Evolutionary conservation across 2,329 filamentous ascomycete species (phyloP).

Genomic region (Penicillium sp.): DNA sequence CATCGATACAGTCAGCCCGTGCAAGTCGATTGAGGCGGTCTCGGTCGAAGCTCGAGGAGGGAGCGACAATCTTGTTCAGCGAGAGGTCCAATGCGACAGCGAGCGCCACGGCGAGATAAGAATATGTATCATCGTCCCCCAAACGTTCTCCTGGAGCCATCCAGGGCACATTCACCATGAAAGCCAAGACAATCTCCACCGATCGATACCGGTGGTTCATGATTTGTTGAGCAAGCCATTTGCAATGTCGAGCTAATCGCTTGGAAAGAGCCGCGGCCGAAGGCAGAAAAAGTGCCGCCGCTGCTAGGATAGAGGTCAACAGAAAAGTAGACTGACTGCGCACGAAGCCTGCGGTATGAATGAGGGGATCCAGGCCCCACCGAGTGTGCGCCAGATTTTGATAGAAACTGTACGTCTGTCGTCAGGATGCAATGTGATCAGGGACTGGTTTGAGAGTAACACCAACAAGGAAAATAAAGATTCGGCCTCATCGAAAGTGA

Average conservation of each 20-base stretch:
- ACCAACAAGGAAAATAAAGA: slow-evolving; percentile 60
- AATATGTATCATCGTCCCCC: slow-evolving; percentile 63
- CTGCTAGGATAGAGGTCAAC: slow-evolving; percentile 64
- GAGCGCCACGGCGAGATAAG: slow-evolving; percentile 63
- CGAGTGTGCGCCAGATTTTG: slow-evolving; percentile 64
- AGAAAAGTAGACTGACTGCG: slow-evolving; percentile 63
- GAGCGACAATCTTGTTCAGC: slow-evolving; percentile 62
- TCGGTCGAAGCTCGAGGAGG: slow-evolving; percentile 47
- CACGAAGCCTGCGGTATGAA: slow-evolving; percentile 62
- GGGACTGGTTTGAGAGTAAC: too few relatives aligned
- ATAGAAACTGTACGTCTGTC: slow-evolving; percentile 51
- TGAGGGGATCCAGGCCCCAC: slow-evolving; percentile 64
- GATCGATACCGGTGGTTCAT: slow-evolving; percentile 59
- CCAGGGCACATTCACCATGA: slow-evolving; percentile 72
- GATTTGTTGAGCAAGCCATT: slow-evolving; percentile 56
- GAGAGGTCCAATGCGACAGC: slow-evolving; percentile 64
- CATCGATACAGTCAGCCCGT: slow-evolving; percentile 63
- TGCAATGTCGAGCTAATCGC: slow-evolving; percentile 59
- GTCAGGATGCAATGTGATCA: background rate
- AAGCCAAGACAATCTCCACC: slow-evolving; percentile 67
- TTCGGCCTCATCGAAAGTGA: slow-evolving; percentile 59
- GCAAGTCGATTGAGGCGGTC: slow-evolving; percentile 48
- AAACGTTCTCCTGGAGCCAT: slow-evolving; percentile 49
- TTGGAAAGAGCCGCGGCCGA: slow-evolving; percentile 59
- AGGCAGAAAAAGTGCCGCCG: slow-evolving; percentile 62